Base-by-base conservation (phyloP, 768 basidiomycete species). In the Termitomyces sp. region DNA sequence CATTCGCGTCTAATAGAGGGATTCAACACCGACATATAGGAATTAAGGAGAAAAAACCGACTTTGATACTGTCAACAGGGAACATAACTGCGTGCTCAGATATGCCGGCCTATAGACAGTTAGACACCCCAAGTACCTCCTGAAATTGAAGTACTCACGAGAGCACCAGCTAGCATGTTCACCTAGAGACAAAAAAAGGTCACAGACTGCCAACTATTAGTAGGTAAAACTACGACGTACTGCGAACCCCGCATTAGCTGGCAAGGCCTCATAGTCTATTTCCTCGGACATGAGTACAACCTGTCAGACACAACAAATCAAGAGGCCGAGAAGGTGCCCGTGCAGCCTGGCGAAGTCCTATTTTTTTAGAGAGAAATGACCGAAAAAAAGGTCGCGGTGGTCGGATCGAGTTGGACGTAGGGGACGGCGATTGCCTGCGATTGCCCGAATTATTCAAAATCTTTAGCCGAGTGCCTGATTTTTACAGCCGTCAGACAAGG, bases 21-120 rank as follows among this genome's bases (percentile, higher is more conserved):
- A 44, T 49, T 59, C 13, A 37, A n/a, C 31, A 58, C 9, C 37
- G 12, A 28, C 47, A 13, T 13, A 33, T 46, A 15, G 36, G 26
- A 48, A 26, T 29, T 26, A 51, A 4, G 45, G 24, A 5, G 15
- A 22, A 12, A 59, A 15, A 47, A 74, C 87, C 59, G 57, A 92
- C 97, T 81, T 99, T 99, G 70, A 99, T 98, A 68, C 93, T 96
- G 76, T 99, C 97, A 61, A 98, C 77, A 5, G 97, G 97, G 70
- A 92, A 99, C 90, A 99, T 98, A 70, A 97, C 94, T 31, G 94
- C 91, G 75, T 99, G 97, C 72, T 99, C 97, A 54, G 95, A 94
- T 65, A 99, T 98, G 60, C 97, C 97, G 65, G 97, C 97, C 94
- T 96, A 70, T 26, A 44, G 50, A 61, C 31, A 54, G 45, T 51